These are phyloP conservation scores for Globisporangium barbulae DNA, from an alignment of 352 stramenopile species.

Conservation along the genomic window DNA sequence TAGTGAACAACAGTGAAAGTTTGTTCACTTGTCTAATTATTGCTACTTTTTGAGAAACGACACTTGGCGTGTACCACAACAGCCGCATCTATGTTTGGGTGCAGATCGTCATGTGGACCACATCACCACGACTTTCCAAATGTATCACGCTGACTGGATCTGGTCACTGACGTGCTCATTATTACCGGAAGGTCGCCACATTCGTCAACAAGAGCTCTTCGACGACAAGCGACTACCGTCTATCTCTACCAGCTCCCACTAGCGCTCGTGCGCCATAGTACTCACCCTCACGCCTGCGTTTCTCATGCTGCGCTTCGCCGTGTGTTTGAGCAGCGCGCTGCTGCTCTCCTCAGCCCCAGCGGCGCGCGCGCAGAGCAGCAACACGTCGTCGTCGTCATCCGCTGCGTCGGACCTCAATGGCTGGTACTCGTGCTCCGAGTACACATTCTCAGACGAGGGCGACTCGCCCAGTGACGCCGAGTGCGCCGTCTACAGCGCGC, in stretches of 20 bases:
- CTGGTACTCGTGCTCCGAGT: background rate
- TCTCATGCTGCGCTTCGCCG: background rate
- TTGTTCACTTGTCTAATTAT: too few relatives aligned
- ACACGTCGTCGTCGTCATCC: background rate
- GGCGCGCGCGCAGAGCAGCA: background rate
- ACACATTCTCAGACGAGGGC: background rate
- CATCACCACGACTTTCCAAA: too few relatives aligned
- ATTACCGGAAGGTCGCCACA: background rate
- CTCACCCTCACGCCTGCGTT: too few relatives aligned
- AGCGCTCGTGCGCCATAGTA: too few relatives aligned
- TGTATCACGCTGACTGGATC: background rate
- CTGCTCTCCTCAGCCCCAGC: background rate
- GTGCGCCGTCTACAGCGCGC: constrained; percentile 17
- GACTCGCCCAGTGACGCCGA: background rate
- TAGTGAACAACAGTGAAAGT: too few relatives aligned
- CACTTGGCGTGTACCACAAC: too few relatives aligned
- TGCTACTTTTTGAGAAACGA: too few relatives aligned
- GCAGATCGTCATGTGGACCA: too few relatives aligned
- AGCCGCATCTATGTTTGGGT: background rate
- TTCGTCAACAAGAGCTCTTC: background rate
- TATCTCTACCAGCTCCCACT: too few relatives aligned
- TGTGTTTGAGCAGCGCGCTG: background rate
- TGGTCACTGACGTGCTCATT: background rate
- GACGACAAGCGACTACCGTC: too few relatives aligned
- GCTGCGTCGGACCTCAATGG: background rate